Evolutionary conservation across 2,329 filamentous ascomycete genomes (phyloP), one percentile per base, ranked within the genome.

Genomic region (Fusarium nurragi): DNA sequence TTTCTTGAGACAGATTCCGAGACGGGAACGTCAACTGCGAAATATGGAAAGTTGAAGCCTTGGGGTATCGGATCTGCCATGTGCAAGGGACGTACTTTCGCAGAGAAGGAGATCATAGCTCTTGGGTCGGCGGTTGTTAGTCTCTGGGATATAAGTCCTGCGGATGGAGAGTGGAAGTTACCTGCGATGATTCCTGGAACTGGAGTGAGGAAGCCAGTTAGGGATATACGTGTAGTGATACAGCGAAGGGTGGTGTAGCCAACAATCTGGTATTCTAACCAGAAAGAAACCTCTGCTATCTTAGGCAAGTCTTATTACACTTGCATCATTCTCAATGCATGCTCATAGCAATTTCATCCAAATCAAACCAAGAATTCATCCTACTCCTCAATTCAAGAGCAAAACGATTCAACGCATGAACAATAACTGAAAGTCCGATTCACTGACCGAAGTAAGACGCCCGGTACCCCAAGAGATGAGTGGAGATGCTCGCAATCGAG

Each of bases 31-130:
- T 18, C 16, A 9, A 47, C 43, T 2, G 57, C 70, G 19, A 45
- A 53, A 22, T 72, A 72, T 16, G 66, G 70, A 22, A 60, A 54
- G 16, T 36, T 72, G 8, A 68, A 59, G 22, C 70, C 70, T 0
- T 72, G 64, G 70, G 70, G 70, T 7, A 18, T 55, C 4, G 70
- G 70, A 4, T 25, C 60, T 36, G 61, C 45, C 2, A 68, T 72
- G 46, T 72, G 68, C 22, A 72, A 71, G 47, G 70, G 70, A 2
- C 57, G 70, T 9, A 67, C 68, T 1, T 72, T 72, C 50, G 70
- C 70, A 2, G 70, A 71, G 7, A 72, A 69, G 19, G 66, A 71
- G 25, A 61, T 72, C 5, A 45, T 71, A 16, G 38, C 49, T 12
- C 32, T 66, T 6, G 51, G 50, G 2, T 65, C 65, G 10, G 54